Conservation (phyloP, 2,329 filamentous ascomycete species). For the Dactylellina drechsleri region DNA sequence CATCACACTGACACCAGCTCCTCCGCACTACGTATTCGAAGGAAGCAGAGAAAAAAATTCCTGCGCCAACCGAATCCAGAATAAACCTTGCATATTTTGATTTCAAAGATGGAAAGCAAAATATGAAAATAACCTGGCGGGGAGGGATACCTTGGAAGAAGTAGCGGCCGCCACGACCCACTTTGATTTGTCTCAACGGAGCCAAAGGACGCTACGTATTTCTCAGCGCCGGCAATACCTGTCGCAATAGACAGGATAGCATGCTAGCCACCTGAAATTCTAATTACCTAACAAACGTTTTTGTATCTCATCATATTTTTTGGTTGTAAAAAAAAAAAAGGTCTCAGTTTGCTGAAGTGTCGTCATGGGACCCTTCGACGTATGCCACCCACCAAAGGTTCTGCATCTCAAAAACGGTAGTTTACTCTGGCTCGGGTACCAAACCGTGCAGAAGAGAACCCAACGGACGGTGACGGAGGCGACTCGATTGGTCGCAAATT, state of each 20-base stretch:
- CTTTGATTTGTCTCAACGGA: neutral
- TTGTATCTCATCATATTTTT: slow-evolving; percentile 31
- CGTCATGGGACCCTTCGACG: slow-evolving; percentile 54
- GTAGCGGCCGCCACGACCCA: slow-evolving; percentile 14
- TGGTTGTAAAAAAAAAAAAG: neutral
- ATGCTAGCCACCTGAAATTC: slow-evolving; percentile 18
- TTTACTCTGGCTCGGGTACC: slow-evolving; percentile 2
- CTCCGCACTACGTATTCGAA: too few species aligned
- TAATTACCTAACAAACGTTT: slow-evolving; percentile 14
- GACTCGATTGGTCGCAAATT: slow-evolving; percentile 20
- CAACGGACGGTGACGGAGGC: slow-evolving; percentile 19
- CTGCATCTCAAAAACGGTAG: slow-evolving; percentile 12
- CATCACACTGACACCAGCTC: slow-evolving; percentile 38
- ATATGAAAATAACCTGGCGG: slow-evolving; percentile 2
- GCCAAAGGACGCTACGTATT: slow-evolving; percentile 16
- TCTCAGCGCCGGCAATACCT: slow-evolving; percentile 13
- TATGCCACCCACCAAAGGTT: slow-evolving; percentile 33
- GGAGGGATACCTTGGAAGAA: slow-evolving; percentile 4
- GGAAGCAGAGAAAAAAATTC: slow-evolving; percentile 9
- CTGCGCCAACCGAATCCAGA: slow-evolving; percentile 42
- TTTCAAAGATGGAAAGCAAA: slow-evolving; percentile 22
- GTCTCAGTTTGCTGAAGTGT: slow-evolving; percentile 18
- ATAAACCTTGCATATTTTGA: slow-evolving; percentile 32
- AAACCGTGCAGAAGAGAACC: neutral
- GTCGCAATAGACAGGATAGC: slow-evolving; percentile 7